Conservation (phyloP, 1,284 basidiomycete genomes). For the Boletus holoroseus region DNA sequence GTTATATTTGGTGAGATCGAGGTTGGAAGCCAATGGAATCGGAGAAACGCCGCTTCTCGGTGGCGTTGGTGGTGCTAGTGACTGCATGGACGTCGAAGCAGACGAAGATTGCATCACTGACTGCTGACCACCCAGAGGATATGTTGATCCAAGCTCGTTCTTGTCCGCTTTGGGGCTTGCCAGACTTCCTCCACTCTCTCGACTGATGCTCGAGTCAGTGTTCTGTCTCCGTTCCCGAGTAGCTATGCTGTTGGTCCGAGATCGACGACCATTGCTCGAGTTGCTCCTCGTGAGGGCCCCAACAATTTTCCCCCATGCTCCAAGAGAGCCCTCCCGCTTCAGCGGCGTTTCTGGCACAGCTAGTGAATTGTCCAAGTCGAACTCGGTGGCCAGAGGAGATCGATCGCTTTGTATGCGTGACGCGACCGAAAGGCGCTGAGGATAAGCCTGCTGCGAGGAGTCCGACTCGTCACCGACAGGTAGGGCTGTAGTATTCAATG, state of each 20-base stretch:
- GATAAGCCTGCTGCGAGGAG: slow-evolving; percentile 46
- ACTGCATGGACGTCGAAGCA: slow-evolving; percentile 60
- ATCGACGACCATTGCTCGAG: slow-evolving; percentile 63
- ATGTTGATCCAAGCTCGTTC: slow-evolving; percentile 40
- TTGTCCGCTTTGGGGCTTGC: slow-evolving; percentile 55
- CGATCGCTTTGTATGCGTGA: slow-evolving; percentile 52
- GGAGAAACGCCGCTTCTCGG: slow-evolving; percentile 58
- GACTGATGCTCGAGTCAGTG: slow-evolving; percentile 64
- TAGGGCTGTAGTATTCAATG: slow-evolving; percentile 38
- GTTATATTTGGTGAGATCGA: slow-evolving; percentile 57
- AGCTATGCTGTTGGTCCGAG: slow-evolving; percentile 68
- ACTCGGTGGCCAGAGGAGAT: slow-evolving; percentile 50
- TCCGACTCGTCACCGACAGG: slow-evolving; percentile 44
- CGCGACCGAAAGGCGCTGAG: slow-evolving; percentile 56
- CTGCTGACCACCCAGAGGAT: slow-evolving; percentile 39
- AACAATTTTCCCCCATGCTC: slow-evolving; percentile 57
- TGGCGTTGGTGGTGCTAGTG: slow-evolving; percentile 48
- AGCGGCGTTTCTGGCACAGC: slow-evolving; percentile 42
- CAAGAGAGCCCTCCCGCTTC: slow-evolving; percentile 54
- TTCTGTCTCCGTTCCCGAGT: slow-evolving; percentile 59
- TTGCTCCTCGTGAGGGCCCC: slow-evolving; percentile 45
- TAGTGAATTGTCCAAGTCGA: slow-evolving; percentile 54
- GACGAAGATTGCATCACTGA: slow-evolving; percentile 56
- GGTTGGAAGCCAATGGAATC: slow-evolving; percentile 60
- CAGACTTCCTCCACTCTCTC: slow-evolving; percentile 69